phyloP scores from a whole-genome alignment of 768 basidiomycete species.

The Tulasnella sp. region DNA sequence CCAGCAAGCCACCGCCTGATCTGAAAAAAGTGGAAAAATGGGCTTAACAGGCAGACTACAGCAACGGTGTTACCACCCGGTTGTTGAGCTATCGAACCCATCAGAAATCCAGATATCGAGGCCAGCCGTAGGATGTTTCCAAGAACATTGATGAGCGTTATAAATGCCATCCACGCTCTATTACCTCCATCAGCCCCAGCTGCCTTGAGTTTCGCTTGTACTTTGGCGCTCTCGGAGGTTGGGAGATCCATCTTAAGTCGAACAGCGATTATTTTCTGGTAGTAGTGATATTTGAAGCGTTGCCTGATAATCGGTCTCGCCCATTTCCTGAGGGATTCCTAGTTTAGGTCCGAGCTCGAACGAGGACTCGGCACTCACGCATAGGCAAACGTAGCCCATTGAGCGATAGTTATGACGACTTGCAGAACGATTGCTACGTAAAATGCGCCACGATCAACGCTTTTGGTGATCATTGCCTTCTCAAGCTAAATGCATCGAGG shows the following conservation, averaged over 20 bases:
- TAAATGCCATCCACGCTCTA: conserved; percentile 15
- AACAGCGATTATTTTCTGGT: background rate
- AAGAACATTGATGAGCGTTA: background rate
- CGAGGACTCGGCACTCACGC: conserved; percentile 1
- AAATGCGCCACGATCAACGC: background rate
- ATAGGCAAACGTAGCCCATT: background rate
- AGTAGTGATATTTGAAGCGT: background rate
- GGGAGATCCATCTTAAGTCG: conserved; percentile 16
- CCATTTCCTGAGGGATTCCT: background rate
- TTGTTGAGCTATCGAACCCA: background rate
- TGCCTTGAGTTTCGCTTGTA: conserved; percentile 10
- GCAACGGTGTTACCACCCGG: conserved; percentile 11
- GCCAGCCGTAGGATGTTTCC: background rate
- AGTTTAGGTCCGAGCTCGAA: background rate
- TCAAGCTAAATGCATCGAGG: background rate
- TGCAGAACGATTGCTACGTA: conserved; percentile 3
- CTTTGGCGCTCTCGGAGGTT: conserved; percentile 1
- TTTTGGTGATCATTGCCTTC: conserved; percentile 1
- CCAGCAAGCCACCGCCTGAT: background rate
- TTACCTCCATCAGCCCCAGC: background rate
- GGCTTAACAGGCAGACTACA: background rate
- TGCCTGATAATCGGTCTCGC: background rate
- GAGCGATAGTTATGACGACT: background rate
- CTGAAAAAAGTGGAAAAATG: background rate
- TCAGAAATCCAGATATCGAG: background rate